Evolutionary conservation across 2,329 filamentous ascomycete species (phyloP).

Genomic region (Cladosporium oxysporum): DNA sequence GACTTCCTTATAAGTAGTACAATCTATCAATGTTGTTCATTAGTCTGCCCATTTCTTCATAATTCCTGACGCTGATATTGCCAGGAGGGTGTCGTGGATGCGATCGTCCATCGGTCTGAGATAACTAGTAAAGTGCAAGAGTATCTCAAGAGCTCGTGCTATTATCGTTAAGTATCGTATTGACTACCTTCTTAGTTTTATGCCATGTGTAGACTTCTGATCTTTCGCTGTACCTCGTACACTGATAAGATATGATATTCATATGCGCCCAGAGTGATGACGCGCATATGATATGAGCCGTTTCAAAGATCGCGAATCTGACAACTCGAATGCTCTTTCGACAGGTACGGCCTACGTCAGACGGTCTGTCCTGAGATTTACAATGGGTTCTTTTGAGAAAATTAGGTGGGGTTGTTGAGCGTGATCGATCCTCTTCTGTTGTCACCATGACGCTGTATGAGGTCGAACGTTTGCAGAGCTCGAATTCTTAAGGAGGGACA

Average conservation of each 20-base stretch:
- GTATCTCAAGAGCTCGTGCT: neutral
- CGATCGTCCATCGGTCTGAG: neutral
- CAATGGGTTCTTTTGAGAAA: constrained; percentile 7
- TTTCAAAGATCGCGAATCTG: neutral
- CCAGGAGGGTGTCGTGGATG: neutral
- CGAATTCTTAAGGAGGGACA: constrained; percentile 11
- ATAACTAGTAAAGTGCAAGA: neutral
- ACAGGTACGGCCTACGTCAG: neutral
- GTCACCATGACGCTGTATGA: constrained; percentile 17
- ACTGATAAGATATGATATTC: neutral
- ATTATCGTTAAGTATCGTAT: neutral
- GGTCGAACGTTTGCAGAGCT: neutral
- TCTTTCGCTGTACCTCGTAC: neutral
- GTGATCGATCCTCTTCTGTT: constrained; percentile 18
- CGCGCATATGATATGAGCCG: neutral
- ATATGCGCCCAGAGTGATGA: neutral
- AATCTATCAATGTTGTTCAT: neutral
- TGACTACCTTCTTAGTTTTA: neutral
- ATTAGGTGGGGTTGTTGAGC: constrained; percentile 15
- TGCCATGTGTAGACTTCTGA: neutral
- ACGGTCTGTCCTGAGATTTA: constrained; percentile 1
- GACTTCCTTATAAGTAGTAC: neutral
- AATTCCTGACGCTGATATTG: neutral
- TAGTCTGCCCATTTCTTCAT: neutral
- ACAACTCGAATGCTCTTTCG: neutral